Evolutionary conservation across 192 early-diverging fungal genomes (phyloP).

Genomic region (Funneliformis geosporum): DNA sequence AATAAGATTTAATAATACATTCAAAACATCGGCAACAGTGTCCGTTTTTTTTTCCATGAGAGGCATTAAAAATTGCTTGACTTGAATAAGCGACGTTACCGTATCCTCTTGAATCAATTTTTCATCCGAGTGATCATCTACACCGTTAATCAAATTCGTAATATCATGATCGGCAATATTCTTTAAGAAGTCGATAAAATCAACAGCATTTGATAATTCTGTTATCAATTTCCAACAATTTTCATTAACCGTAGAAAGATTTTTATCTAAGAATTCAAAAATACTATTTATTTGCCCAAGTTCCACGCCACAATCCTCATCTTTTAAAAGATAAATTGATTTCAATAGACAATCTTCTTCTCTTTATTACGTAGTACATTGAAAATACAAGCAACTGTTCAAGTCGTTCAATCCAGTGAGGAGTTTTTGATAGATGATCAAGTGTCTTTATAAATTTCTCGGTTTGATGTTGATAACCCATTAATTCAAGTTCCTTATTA

Average conservation of each 20-base stretch:
- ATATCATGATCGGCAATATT: conserved; percentile 17
- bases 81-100: conserved; percentile 22
- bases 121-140: conserved; percentile 32
- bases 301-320: not conserved
- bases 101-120: conserved; percentile 29
- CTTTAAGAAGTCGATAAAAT: not conserved
- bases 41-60: not conserved
- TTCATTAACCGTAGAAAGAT: not conserved
- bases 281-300: not conserved
- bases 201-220: not conserved
- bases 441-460: not conserved
- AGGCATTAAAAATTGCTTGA: conserved; percentile 20
- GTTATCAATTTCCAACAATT: conserved; percentile 1
- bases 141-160: conserved; percentile 33
- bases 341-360: not conserved
- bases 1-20: not conserved
- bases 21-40: not conserved
- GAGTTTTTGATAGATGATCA: not conserved
- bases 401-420: not conserved
- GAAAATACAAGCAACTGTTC: conserved; percentile 8
- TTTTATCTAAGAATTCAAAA: not conserved
- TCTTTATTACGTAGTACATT: not conserved
- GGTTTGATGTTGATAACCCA: not conserved
- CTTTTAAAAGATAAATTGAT: not conserved
- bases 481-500: not conserved